Evolutionary conservation across 1,139 yeast genomes (phyloP).

Genomic region (Meyerozyma carpophila): DNA sequence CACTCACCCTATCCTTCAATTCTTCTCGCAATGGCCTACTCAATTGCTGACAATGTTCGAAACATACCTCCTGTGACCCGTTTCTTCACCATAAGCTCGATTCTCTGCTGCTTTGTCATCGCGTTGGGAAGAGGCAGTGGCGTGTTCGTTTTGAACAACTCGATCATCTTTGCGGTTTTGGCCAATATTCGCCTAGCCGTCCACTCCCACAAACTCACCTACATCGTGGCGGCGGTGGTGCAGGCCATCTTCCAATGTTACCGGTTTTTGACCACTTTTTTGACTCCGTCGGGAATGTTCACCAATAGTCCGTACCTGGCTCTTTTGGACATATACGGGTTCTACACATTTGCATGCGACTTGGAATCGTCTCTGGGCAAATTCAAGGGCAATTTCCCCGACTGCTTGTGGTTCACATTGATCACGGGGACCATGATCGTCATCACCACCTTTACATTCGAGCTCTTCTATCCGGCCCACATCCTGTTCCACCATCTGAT

Average conservation of each 20-base stretch:
- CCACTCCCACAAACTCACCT: slow-evolving; percentile 3
- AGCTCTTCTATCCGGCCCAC: slow-evolving; percentile 13
- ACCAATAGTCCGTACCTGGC: slow-evolving; percentile 38
- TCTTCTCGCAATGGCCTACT: not conserved
- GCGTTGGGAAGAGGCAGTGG: slow-evolving; percentile 10
- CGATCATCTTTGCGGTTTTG: slow-evolving; percentile 4
- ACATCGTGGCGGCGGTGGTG: slow-evolving; percentile 5
- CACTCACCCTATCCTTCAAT: not conserved
- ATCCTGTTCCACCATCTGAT: slow-evolving; percentile 27
- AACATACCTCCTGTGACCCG: slow-evolving; percentile 45
- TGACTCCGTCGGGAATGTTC: slow-evolving; percentile 34
- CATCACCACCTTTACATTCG: slow-evolving; percentile 23
- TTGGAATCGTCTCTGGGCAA: slow-evolving; percentile 45
- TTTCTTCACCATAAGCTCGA: slow-evolving; percentile 36
- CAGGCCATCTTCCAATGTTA: slow-evolving; percentile 27
- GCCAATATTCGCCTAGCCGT: slow-evolving; percentile 1
- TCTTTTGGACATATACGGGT: slow-evolving; percentile 49
- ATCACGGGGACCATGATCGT: slow-evolving; percentile 44
- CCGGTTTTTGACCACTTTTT: slow-evolving; percentile 44
- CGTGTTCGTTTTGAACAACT: slow-evolving; percentile 9
- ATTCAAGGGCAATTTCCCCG: slow-evolving; percentile 49
- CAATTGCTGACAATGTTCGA: slow-evolving; percentile 25
- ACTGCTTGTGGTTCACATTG: slow-evolving; percentile 50
- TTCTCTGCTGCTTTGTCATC: slow-evolving; percentile 23
- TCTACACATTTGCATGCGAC: slow-evolving; percentile 53